Evolutionary conservation across 306 rosid genomes (phyloP).

Genomic region (Lathyrus tuberosus): DNA sequence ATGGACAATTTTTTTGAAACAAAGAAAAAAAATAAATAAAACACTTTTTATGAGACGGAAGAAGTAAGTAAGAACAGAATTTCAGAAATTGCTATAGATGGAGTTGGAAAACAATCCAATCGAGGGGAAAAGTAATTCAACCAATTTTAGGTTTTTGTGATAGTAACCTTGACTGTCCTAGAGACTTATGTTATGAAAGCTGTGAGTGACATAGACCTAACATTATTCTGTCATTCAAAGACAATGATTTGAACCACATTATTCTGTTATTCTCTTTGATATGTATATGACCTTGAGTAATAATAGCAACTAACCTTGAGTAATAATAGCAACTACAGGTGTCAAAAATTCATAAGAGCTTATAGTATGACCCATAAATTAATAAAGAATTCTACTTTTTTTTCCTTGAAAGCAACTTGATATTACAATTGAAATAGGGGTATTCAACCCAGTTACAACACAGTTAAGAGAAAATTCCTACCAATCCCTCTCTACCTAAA

Average conservation of each 20-base stretch:
- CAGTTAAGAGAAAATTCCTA: too few species aligned
- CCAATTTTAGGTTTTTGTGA: constrained; percentile 33
- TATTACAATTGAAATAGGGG: too few species aligned
- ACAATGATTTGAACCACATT: constrained; percentile 25
- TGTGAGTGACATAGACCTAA: constrained; percentile 24
- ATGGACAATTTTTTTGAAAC: too few species aligned
- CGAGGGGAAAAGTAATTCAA: constrained; percentile 33
- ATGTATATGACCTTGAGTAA: constrained; percentile 11
- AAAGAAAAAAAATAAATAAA: too few species aligned
- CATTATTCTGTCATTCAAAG: constrained; percentile 36
- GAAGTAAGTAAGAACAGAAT: constrained; percentile 29
- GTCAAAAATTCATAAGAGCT: constrained; percentile 18
- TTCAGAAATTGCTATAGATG: constrained; percentile 27
- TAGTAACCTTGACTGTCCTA: constrained; percentile 5
- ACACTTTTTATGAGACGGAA: too few species aligned
- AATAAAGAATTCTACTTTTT: constrained; percentile 14
- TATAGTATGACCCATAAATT: constrained; percentile 27
- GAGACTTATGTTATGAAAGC: constrained; percentile 13
- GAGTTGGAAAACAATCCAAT: constrained; percentile 40
- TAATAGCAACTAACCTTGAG: constrained; percentile 7
- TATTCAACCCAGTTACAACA: too few species aligned
- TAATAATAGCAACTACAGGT: constrained; percentile 20
- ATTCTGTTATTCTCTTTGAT: too few species aligned
- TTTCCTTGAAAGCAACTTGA: too few species aligned
- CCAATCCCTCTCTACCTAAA: too few species aligned